Conservation (phyloP, 2,329 filamentous ascomycete species). For the Aspergillus fijiensis region DNA sequence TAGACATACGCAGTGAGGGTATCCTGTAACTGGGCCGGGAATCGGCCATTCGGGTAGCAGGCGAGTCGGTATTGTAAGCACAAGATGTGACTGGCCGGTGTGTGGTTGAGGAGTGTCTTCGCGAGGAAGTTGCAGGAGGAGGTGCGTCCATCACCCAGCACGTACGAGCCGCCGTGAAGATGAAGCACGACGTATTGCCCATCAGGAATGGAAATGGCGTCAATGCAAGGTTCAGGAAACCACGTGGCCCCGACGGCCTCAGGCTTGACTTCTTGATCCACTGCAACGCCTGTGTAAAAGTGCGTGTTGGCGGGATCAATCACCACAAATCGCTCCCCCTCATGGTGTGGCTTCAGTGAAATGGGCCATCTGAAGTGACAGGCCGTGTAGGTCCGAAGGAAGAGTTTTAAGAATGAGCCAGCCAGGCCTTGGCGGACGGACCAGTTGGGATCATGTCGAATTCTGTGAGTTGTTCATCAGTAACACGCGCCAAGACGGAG, state of each 20-base stretch:
- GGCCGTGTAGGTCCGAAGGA: constrained; percentile 11
- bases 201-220: constrained; percentile 4
- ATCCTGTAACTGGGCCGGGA: constrained; percentile 28
- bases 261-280: constrained; percentile 12
- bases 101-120: constrained; percentile 15
- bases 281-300: constrained; percentile 14
- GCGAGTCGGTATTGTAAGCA: constrained; percentile 26
- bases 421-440: constrained; percentile 15
- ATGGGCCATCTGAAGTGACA: constrained; percentile 12
- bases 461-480: not conserved
- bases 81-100: constrained; percentile 11
- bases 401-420: constrained; percentile 9
- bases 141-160: constrained; percentile 19
- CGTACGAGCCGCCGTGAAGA: constrained; percentile 22
- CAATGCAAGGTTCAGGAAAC: constrained; percentile 13
- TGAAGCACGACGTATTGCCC: constrained; percentile 18
- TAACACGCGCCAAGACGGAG: too few species aligned
- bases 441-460: constrained; percentile 17
- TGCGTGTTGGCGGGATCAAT: constrained; percentile 11
- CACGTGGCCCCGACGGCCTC: constrained; percentile 20
- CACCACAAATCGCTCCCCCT: constrained; percentile 15
- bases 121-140: constrained; percentile 16
- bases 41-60: constrained; percentile 17
- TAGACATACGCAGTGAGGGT: constrained; percentile 24
- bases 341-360: constrained; percentile 13